Evolutionary conservation across 2,329 filamentous ascomycete genomes (phyloP).

Genomic region (Botrytis elliptica): DNA sequence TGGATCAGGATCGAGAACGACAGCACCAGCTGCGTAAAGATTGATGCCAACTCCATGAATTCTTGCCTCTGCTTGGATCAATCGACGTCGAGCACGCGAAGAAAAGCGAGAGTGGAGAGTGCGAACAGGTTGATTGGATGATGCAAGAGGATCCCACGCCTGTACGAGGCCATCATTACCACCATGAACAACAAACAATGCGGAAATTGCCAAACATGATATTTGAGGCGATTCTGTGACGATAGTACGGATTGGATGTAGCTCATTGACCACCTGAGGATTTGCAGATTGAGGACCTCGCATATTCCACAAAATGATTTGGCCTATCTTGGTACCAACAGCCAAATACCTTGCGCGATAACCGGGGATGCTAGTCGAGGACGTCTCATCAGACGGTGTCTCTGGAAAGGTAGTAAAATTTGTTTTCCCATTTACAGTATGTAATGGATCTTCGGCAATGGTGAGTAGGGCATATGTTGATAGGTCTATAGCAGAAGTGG

Average conservation of each 20-base stretch:
- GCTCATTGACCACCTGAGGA: constrained; percentile 53
- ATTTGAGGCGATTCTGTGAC: constrained; percentile 89
- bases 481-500: constrained; percentile 67
- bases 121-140: constrained; percentile 71
- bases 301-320: constrained; percentile 82
- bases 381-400: constrained; percentile 32
- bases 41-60: constrained; percentile 68
- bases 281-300: constrained; percentile 61
- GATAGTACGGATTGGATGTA: constrained; percentile 75
- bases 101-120: constrained; percentile 86
- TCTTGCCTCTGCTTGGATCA: constrained; percentile 64
- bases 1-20: constrained; percentile 83
- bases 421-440: constrained; percentile 53
- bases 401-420: constrained; percentile 32
- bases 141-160: constrained; percentile 93
- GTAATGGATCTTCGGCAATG: constrained; percentile 73
- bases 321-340: constrained; percentile 74
- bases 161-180: constrained; percentile 94
- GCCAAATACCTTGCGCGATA: constrained; percentile 79
- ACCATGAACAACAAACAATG: constrained; percentile 86
- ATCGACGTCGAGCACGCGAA: constrained; percentile 75
- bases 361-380: constrained; percentile 69
- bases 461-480: constrained; percentile 72
- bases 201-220: constrained; percentile 77
- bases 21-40: constrained; percentile 78